phyloP scores from a whole-genome alignment of 2,329 filamentous ascomycete genomes.

The Apiospora hydei region DNA sequence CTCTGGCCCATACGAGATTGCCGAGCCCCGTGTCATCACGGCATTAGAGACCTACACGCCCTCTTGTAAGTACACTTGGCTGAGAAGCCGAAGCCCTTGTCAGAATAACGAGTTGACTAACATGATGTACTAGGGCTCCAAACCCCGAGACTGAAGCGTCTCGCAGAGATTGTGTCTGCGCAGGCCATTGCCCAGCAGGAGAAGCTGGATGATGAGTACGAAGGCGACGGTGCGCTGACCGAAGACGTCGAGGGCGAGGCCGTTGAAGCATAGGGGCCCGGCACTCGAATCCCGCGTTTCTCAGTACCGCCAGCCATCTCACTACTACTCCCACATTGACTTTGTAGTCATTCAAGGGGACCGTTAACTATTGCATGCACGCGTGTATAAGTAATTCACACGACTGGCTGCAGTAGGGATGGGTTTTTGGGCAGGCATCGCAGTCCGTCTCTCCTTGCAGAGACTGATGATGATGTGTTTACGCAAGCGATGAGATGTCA shows the following conservation, averaged over 20 bases:
- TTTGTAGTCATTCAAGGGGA: neutral
- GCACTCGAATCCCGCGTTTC: conserved; percentile 23
- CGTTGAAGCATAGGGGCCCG: conserved; percentile 23
- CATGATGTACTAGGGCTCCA: conserved; percentile 76
- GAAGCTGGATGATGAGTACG: conserved; percentile 65
- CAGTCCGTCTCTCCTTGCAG: neutral
- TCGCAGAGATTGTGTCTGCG: conserved; percentile 97
- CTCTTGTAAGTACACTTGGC: conserved; percentile 74
- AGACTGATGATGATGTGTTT: conserved; percentile 6
- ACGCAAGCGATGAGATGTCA: conserved; percentile 20
- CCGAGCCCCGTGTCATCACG: conserved; percentile 93
- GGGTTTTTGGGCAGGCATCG: neutral
- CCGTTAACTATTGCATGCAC: neutral
- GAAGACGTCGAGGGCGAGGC: conserved; percentile 56
- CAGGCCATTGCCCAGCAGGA: conserved; percentile 97
- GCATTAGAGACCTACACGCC: conserved; percentile 98
- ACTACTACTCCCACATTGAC: conserved; percentile 21
- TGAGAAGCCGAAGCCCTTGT: neutral
- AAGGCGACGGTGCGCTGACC: conserved; percentile 53
- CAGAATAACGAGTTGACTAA: conserved; percentile 32
- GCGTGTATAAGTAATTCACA: neutral
- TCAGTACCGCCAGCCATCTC: conserved; percentile 16
- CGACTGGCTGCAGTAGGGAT: neutral
- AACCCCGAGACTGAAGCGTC: conserved; percentile 91
- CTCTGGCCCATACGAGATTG: conserved; percentile 97